A percentile compares a stretch with the other conserved stretches of the same genome.
These are phyloP conservation scores for Talaromyces sp. DNA, from an alignment of 2,329 filamentous ascomycete species.

Conservation along the genomic window DNA sequence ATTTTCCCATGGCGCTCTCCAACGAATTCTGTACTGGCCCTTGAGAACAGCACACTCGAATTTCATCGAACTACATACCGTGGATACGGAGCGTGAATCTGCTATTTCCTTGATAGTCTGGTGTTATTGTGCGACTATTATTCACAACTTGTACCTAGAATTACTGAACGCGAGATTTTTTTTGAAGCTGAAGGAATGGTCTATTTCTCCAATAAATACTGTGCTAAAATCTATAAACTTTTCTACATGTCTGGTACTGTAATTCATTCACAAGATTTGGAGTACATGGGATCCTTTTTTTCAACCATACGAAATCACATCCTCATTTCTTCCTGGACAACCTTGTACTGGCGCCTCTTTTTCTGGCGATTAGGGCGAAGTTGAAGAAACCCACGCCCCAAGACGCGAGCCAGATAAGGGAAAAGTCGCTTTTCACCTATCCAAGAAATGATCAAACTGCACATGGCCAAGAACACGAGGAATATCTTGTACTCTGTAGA, in stretches of 20 bases:
- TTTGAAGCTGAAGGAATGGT: background rate
- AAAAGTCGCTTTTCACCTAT: constrained; percentile 68
- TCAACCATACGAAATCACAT: constrained; percentile 20
- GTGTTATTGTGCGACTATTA: background rate
- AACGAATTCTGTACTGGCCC: background rate
- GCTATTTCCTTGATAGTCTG: background rate
- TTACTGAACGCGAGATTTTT: background rate
- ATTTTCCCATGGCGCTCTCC: background rate
- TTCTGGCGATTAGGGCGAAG: constrained; percentile 60
- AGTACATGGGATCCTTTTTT: background rate
- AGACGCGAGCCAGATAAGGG: constrained; percentile 59
- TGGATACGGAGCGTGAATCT: background rate
- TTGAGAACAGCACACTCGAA: background rate
- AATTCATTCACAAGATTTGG: background rate
- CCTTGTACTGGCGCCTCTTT: constrained; percentile 82
- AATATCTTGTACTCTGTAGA: constrained; percentile 67
- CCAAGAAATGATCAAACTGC: constrained; percentile 67
- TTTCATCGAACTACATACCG: background rate
- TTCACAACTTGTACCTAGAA: background rate
- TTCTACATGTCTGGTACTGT: background rate
- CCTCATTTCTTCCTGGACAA: constrained; percentile 65
- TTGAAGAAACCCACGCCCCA: constrained; percentile 60
- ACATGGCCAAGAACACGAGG: constrained; percentile 64
- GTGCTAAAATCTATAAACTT: background rate
- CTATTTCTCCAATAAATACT: background rate